These are phyloP conservation scores for Mortierella antarctica DNA, from an alignment of 192 early-diverging fungal genomes.

Conservation along the genomic window DNA sequence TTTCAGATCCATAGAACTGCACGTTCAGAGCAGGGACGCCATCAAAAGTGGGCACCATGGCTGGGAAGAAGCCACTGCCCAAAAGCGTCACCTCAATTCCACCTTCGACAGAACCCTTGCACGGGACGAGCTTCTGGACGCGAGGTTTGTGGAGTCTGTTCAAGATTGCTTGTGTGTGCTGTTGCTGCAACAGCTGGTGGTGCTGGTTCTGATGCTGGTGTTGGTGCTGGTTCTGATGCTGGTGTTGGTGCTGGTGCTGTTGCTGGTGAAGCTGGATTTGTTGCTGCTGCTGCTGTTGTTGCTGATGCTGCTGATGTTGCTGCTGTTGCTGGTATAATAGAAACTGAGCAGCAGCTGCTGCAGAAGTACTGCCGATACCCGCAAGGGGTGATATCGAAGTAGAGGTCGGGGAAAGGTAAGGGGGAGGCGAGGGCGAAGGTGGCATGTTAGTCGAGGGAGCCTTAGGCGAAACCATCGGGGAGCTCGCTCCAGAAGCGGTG, in stretches of 20 bases:
- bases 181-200: constrained; percentile 6
- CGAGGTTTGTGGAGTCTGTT: constrained; percentile 35
- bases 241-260: not conserved
- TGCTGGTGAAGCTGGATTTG: constrained; percentile 20
- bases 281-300: constrained; percentile 17
- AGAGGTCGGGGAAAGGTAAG: not conserved
- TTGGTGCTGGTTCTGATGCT: constrained; percentile 17
- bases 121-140: constrained; percentile 74
- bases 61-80: constrained; percentile 75
- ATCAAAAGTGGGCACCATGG: constrained; percentile 77
- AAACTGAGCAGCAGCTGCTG: constrained; percentile 27
- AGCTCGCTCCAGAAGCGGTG: constrained; percentile 18
- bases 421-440: constrained; percentile 28
- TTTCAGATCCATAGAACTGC: constrained; percentile 72
- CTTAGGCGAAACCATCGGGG: constrained; percentile 41
- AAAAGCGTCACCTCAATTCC: constrained; percentile 77
- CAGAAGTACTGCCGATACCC: constrained; percentile 13
- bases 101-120: constrained; percentile 79
- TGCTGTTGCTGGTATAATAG: constrained; percentile 29
- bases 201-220: not conserved
- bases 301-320: constrained; percentile 14
- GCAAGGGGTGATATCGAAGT: not conserved
- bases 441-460: constrained; percentile 42
- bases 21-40: constrained; percentile 65
- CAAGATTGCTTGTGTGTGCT: constrained; percentile 2